Evolutionary conservation across 805 yeast genomes (phyloP).

Genomic region (Suhomyces pyralidae): DNA sequence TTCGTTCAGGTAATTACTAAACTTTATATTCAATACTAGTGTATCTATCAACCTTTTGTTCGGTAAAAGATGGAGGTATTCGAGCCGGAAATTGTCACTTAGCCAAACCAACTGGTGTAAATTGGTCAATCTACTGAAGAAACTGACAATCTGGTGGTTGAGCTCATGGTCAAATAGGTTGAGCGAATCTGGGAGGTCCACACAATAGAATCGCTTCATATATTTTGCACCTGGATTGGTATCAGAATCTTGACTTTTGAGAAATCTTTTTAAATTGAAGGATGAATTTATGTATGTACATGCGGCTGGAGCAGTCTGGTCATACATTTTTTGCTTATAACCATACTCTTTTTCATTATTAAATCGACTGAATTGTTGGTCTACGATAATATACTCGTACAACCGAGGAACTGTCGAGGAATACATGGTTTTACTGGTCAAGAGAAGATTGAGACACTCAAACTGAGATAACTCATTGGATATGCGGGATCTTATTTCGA

Average conservation of each 20-base stretch:
- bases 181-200: constrained; percentile 42
- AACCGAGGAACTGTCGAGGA: constrained; percentile 30
- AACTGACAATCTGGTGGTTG: constrained; percentile 20
- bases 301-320: constrained; percentile 3
- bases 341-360: constrained; percentile 23
- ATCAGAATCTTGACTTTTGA: constrained; percentile 11
- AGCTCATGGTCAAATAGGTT: constrained; percentile 33
- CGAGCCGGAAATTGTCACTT: constrained; percentile 27
- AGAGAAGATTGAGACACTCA: constrained; percentile 33
- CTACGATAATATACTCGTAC: constrained; percentile 39
- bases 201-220: constrained; percentile 28
- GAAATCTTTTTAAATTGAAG: constrained; percentile 38
- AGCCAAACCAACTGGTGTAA: constrained; percentile 33
- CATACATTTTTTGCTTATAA: constrained; percentile 2
- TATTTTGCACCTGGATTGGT: constrained; percentile 2
- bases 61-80: constrained; percentile 29
- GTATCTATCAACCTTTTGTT: constrained; percentile 21
- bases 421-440: constrained; percentile 28
- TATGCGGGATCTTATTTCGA: constrained; percentile 32
- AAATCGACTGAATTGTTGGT: constrained; percentile 34
- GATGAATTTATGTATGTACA: constrained; percentile 36
- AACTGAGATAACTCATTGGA: constrained; percentile 36
- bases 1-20: constrained; percentile 19
- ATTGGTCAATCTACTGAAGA: constrained; percentile 22
- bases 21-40: constrained; percentile 30